phyloP scores from a whole-genome alignment of 208 protist genomes.

The Trypanosoma caninum region DNA sequence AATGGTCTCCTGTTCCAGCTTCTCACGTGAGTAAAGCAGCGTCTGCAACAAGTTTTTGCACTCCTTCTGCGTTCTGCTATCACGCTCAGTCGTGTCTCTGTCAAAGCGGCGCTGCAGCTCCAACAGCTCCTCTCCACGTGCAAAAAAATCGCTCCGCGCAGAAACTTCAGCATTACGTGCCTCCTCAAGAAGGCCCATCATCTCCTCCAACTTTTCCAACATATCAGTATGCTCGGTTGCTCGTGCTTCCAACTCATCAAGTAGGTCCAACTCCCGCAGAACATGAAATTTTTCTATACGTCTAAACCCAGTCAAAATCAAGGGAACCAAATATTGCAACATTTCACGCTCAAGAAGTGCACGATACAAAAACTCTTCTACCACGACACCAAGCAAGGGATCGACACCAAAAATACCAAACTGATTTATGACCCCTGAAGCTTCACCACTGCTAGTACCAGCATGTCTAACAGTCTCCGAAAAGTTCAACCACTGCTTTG shows the following conservation, averaged over 20 bases:
- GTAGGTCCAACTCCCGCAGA: not conserved
- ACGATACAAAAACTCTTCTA: slow-evolving; percentile 1
- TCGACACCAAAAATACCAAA: not conserved
- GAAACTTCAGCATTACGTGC: slow-evolving; percentile 21
- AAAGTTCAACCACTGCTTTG: not conserved
- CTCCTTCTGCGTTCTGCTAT: not conserved
- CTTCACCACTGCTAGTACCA: not conserved
- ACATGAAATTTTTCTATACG: not conserved
- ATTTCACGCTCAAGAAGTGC: slow-evolving; percentile 1
- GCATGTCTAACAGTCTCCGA: not conserved
- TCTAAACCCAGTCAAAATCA: not conserved
- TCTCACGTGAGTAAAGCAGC: not conserved
- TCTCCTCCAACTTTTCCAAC: slow-evolving; percentile 30
- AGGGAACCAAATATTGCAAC: not conserved
- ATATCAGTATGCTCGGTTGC: slow-evolving; percentile 24
- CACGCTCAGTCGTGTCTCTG: not conserved
- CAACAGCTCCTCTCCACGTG: slow-evolving; percentile 15
- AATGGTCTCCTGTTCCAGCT: not conserved
- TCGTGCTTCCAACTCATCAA: slow-evolving; percentile 20
- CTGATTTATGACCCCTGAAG: not conserved
- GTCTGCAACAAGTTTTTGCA: not conserved
- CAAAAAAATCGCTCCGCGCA: slow-evolving; percentile 17
- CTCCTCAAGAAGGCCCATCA: slow-evolving; percentile 21
- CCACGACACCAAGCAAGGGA: not conserved
- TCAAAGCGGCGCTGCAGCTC: slow-evolving; percentile 7